Evolutionary conservation across 208 protist species (phyloP).

Genomic region (Trypanosoma congolense): DNA sequence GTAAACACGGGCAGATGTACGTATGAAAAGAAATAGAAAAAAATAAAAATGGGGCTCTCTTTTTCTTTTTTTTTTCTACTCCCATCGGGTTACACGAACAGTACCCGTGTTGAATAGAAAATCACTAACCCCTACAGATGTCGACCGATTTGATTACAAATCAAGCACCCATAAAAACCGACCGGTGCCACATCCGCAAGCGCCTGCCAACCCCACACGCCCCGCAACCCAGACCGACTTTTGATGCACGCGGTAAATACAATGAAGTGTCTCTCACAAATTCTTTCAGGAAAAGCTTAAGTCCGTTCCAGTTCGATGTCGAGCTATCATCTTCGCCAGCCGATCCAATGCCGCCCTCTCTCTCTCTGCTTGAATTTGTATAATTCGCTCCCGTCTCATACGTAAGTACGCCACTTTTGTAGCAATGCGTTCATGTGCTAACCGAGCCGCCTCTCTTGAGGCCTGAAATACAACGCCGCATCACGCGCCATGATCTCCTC

Average conservation of each 20-base stretch:
- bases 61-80: too few species aligned
- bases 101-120: too few species aligned
- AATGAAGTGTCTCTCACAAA: conserved; percentile 8
- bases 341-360: conserved; percentile 69
- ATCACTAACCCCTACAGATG: too few species aligned
- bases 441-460: conserved; percentile 36
- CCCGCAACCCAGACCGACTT: too few species aligned
- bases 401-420: conserved; percentile 26
- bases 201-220: too few species aligned
- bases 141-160: too few species aligned
- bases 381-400: conserved; percentile 34
- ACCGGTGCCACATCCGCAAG: too few species aligned
- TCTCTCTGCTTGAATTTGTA: conserved; percentile 43
- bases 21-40: too few species aligned
- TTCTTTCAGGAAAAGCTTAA: conserved; percentile 11
- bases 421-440: conserved; percentile 49
- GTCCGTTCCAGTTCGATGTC: conserved; percentile 21
- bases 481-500: conserved; percentile 22
- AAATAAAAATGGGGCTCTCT: too few species aligned
- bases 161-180: too few species aligned
- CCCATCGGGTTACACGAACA: too few species aligned
- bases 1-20: too few species aligned
- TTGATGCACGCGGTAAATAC: conserved; percentile 1
- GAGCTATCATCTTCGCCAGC: conserved; percentile 69
- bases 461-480: conserved; percentile 45